Base-by-base conservation (phyloP, 768 basidiomycete genomes). In the Trametes villosa region DNA sequence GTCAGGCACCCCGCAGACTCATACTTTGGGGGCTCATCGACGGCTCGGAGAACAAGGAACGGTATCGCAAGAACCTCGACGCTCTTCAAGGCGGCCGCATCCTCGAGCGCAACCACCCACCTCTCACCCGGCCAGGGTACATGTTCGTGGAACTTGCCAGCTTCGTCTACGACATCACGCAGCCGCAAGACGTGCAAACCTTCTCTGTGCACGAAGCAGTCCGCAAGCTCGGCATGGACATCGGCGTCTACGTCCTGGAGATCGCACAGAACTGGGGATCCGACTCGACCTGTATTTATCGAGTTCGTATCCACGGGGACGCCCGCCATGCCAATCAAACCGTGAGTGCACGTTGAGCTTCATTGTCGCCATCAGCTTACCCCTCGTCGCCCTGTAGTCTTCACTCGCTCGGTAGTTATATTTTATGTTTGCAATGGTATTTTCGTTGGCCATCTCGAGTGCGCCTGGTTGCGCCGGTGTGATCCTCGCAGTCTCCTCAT, bases 171-270 rank as follows among this genome's bases (percentile, higher is more conserved):
- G 41, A 30, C 42, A 54, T 51, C 34, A n/a, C 15, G 4, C 20
- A 13, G 9, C 18, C 7, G 2, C 29, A 26, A 7, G 17, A 4
- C 41, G 31, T 45, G 13, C 53, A 54, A 29, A 54, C 53, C 6
- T 54, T 44, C 26, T n/a, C 41, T 12, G 41, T 54, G 2, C 24
- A 4, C 3, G 15, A 31, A 11, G 53, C 18, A 20, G 30, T 54
- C n/a, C n/a, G 24, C 9, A 30, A 44, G 4, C 31, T 34, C 20
- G 17, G n/a, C 42, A 54, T 54, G 42, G 27, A 54, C 30, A 27
- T 54, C 17, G 53, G 53, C 17, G 30, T 54, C n/a, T 44, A 44
- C 41, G 53, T 54, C 13, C 27, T 54, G 15, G 53, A 54, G 17
- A 24, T 54, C 22, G 6, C 33, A 30, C 41, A 54, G 22, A 45